These are phyloP conservation scores for Colletotrichum tabaci DNA, from an alignment of 2,329 filamentous ascomycete genomes.

Conservation along the genomic window DNA sequence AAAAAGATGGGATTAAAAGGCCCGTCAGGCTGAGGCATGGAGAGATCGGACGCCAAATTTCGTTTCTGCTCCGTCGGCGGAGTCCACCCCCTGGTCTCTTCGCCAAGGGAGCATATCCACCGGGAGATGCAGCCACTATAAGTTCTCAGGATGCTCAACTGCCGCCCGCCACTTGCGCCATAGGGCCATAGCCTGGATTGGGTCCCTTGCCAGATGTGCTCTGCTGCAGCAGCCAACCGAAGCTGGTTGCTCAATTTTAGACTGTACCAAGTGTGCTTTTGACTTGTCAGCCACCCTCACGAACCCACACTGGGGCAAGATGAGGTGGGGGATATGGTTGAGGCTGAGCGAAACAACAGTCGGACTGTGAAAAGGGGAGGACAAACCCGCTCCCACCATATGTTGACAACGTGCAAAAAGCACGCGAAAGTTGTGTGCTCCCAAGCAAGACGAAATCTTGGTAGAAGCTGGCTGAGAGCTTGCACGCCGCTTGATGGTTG, in stretches of 20 bases:
- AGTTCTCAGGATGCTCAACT: conserved; percentile 9
- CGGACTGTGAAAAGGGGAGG: conserved; percentile 1
- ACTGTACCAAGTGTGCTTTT: neutral
- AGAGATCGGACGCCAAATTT: conserved; percentile 40
- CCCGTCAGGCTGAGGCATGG: conserved; percentile 12
- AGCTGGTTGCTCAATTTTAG: neutral
- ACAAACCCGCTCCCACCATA: conserved; percentile 4
- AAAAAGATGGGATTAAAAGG: conserved; percentile 14
- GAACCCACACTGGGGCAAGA: neutral
- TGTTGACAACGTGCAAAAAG: conserved; percentile 18
- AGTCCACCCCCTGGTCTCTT: neutral
- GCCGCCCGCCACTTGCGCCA: conserved; percentile 33
- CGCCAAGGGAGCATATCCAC: conserved; percentile 1
- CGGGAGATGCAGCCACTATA: conserved; percentile 13
- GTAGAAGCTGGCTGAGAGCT: conserved; percentile 14
- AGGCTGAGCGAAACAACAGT: conserved; percentile 1
- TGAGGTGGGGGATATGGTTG: neutral
- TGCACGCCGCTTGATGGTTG: conserved; percentile 11
- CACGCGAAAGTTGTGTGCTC: neutral
- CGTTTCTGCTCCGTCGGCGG: conserved; percentile 28
- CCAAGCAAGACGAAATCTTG: conserved; percentile 24
- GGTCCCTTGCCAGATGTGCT: conserved; percentile 2
- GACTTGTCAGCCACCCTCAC: no score
- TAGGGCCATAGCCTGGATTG: conserved; percentile 28
- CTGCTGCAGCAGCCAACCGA: neutral